Evolutionary conservation across 306 rosid genomes (phyloP).

Genomic region (Medicago arabica): DNA sequence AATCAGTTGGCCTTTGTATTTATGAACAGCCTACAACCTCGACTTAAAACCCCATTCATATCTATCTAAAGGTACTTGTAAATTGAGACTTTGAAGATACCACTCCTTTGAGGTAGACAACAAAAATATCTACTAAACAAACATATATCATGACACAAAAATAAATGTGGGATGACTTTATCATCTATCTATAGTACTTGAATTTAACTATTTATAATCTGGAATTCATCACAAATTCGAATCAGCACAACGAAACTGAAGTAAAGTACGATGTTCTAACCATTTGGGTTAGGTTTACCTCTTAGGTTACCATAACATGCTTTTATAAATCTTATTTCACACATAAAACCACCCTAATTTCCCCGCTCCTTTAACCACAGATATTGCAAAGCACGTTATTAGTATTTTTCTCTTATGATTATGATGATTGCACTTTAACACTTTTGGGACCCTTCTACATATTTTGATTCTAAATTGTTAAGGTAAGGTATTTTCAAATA

Average conservation of each 20-base stretch:
- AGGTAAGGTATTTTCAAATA: conserved; percentile 21
- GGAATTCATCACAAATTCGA: background rate
- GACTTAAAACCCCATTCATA: conserved; percentile 4
- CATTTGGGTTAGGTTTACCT: conserved; percentile 2
- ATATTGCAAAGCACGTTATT: conserved; percentile 9
- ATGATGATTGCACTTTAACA: conserved; percentile 37
- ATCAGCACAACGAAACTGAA: background rate
- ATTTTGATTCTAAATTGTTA: conserved; percentile 10
- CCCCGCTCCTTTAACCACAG: background rate
- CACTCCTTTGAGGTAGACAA: conserved; percentile 3
- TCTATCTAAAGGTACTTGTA: background rate
- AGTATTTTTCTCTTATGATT: conserved; percentile 4
- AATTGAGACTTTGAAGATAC: background rate
- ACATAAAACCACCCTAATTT: background rate
- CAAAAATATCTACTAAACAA: background rate
- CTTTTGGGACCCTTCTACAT: conserved; percentile 27
- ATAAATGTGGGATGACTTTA: background rate
- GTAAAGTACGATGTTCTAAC: no score
- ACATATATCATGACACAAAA: background rate
- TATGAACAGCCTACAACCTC: conserved; percentile 29
- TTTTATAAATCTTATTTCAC: background rate
- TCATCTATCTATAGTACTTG: background rate
- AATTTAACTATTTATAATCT: background rate
- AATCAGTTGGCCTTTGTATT: conserved; percentile 5
- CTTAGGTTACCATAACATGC: background rate